Conservation (phyloP, 2,329 filamentous ascomycete species). For the Alternaria sp. region DNA sequence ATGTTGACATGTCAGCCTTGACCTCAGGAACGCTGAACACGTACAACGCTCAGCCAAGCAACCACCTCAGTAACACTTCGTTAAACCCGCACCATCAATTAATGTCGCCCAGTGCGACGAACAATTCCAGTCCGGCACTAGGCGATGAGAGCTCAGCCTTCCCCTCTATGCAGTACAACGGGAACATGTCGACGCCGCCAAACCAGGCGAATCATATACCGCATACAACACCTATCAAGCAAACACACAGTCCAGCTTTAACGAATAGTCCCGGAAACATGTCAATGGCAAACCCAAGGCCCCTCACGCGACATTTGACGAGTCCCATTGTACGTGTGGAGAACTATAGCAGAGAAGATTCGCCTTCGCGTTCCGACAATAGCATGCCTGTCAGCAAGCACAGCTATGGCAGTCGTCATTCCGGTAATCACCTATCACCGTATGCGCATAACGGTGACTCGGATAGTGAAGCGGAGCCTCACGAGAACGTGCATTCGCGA, state of each 20-base stretch:
- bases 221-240: slow-evolving; percentile 41
- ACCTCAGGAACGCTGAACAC: slow-evolving; percentile 36
- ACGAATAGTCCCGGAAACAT: slow-evolving; percentile 45
- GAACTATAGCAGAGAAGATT: slow-evolving; percentile 45
- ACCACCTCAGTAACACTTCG: slow-evolving; percentile 25
- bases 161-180: slow-evolving; percentile 25
- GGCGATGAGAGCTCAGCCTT: slow-evolving; percentile 35
- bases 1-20: slow-evolving; percentile 37
- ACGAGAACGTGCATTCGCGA: slow-evolving; percentile 23
- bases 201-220: slow-evolving; percentile 22
- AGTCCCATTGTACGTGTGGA: slow-evolving; percentile 50
- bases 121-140: slow-evolving; percentile 45
- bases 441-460: slow-evolving; percentile 44
- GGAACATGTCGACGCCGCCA: slow-evolving; percentile 38
- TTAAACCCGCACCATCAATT: slow-evolving; percentile 40
- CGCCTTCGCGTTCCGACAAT: slow-evolving; percentile 42
- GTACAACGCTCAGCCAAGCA: slow-evolving; percentile 38
- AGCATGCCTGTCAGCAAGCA: slow-evolving; percentile 44
- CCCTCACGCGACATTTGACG: slow-evolving; percentile 39
- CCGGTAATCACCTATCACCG: slow-evolving; percentile 48
- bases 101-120: slow-evolving; percentile 45
- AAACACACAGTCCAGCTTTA: slow-evolving; percentile 47
- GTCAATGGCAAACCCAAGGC: slow-evolving; percentile 34
- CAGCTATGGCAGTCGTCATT: slow-evolving; percentile 44
- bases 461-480: slow-evolving; percentile 39